Evolutionary conservation across 2,329 filamentous ascomycete genomes (phyloP).

Genomic region (Dactylonectria estremocensis): DNA sequence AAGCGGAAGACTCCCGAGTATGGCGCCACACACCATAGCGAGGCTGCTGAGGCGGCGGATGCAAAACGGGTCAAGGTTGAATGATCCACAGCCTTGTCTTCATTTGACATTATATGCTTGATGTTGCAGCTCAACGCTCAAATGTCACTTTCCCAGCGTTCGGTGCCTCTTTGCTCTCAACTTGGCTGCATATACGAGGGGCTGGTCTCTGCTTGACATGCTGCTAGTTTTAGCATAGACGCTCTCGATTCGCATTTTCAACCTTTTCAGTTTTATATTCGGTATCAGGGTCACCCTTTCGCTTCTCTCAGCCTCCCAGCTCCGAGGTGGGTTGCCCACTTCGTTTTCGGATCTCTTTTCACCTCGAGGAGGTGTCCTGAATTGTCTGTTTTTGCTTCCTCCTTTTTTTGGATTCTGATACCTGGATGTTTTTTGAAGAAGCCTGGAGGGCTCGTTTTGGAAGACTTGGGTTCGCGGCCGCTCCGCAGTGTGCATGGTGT

Average conservation of each 20-base stretch:
- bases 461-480: constrained; percentile 20
- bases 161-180: constrained; percentile 28
- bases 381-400: constrained; percentile 29
- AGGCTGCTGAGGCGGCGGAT: constrained; percentile 61
- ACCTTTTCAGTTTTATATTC: constrained; percentile 1
- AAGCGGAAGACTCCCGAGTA: constrained; percentile 73
- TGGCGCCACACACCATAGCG: constrained; percentile 57
- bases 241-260: constrained; percentile 8
- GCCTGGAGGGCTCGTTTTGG: constrained; percentile 25
- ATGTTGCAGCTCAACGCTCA: constrained; percentile 2
- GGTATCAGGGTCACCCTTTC: not conserved
- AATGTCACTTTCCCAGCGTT: constrained; percentile 19
- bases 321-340: not conserved
- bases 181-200: constrained; percentile 31
- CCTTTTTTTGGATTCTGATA: constrained; percentile 35
- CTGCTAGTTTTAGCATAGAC: constrained; percentile 27
- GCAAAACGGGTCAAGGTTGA: constrained; percentile 70
- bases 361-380: constrained; percentile 29
- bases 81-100: constrained; percentile 40
- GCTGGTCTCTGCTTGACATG: constrained; percentile 40
- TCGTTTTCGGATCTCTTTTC: constrained; percentile 19
- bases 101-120: constrained; percentile 12
- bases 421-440: constrained; percentile 24
- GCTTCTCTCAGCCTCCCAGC: constrained; percentile 7
- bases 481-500: constrained; percentile 14